These are phyloP conservation scores for Hansenula sp. DNA, from an alignment of 1,139 yeast species.

Conservation along the genomic window DNA sequence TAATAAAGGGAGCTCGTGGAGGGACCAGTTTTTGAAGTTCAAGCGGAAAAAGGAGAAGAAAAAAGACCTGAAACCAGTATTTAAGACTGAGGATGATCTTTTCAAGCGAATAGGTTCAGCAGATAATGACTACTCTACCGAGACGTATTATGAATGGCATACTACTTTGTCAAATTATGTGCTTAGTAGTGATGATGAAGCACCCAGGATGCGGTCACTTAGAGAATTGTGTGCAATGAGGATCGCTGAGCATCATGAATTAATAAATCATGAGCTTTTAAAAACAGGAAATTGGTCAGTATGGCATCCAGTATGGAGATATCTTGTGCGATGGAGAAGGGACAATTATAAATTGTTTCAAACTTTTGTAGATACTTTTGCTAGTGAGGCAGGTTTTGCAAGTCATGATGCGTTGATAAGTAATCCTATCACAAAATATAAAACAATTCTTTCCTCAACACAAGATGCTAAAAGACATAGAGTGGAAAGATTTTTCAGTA, in stretches of 20 bases:
- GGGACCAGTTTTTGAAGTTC: neutral
- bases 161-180: constrained; percentile 8
- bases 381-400: constrained; percentile 13
- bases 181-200: constrained; percentile 1
- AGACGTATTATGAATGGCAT: constrained; percentile 16
- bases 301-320: constrained; percentile 27
- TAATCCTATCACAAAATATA: constrained; percentile 10
- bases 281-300: constrained; percentile 18
- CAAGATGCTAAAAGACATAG: constrained; percentile 17
- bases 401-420: constrained; percentile 19
- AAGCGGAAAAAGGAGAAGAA: neutral
- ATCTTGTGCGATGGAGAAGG: constrained; percentile 19
- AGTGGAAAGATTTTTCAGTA: constrained; percentile 21
- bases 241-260: constrained; percentile 20
- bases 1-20: neutral
- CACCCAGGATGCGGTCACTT: constrained; percentile 10
- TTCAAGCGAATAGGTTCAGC: constrained; percentile 15
- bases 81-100: constrained; percentile 8
- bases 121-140: constrained; percentile 12
- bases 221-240: constrained; percentile 18
- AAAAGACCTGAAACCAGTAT: neutral
- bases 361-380: constrained; percentile 23
- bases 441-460: constrained; percentile 8
- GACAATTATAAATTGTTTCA: constrained; percentile 24
- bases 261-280: constrained; percentile 17